Base-by-base conservation (phyloP, 176 grass and related monocot genomes). In the Musa acuminata region DNA sequence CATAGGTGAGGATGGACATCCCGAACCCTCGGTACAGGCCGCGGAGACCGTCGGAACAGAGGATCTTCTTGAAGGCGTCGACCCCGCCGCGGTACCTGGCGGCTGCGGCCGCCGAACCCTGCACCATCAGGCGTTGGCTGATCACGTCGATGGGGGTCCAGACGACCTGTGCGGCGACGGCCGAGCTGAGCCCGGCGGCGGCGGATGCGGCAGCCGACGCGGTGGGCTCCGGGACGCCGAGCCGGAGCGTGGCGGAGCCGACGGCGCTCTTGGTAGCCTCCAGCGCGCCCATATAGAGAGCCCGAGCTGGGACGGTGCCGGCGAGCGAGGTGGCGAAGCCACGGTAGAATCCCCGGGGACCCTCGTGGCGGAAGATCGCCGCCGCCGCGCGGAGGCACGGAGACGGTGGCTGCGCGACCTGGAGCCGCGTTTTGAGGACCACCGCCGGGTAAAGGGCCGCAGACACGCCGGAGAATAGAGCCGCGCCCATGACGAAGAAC, bases 101-200 rank as follows among this genome's bases (percentile, higher is more conserved):
- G 54, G 62, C 1, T 64, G 73, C 0, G 12, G 80, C 20, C 52
- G 75, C 81, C 57, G 26, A 12, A 16, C 17, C 67, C 84, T 96
- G 92, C 24, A 96, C 87, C 92, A 96, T 96, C 0, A 96, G 92
- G 2, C 92, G 92, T 77, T 96, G 92, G 80, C 84, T 87, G 53
- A 92, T 67, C 54, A 96, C 92, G 69, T 96, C 92, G 16, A 96
- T 87, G 26, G 92, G 92, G 0, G 92, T 96, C 92, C 92, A 96
- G 14, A 96, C 89, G 1, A 96, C 80, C 83, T 96, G 92, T 13
- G 92, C 92, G 1, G 92, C 92, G 1, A 96, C 65, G 55, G 92
- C 92, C 3, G 92, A 87, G 17, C 82, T 85, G 12, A 96, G 72
- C 1, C 92, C 92, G 0, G 72, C 92, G 0, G 84, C 84, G 0